phyloP scores from a whole-genome alignment of 495 filamentous ascomycete genomes.

The Daldinia bambusicola region DNA sequence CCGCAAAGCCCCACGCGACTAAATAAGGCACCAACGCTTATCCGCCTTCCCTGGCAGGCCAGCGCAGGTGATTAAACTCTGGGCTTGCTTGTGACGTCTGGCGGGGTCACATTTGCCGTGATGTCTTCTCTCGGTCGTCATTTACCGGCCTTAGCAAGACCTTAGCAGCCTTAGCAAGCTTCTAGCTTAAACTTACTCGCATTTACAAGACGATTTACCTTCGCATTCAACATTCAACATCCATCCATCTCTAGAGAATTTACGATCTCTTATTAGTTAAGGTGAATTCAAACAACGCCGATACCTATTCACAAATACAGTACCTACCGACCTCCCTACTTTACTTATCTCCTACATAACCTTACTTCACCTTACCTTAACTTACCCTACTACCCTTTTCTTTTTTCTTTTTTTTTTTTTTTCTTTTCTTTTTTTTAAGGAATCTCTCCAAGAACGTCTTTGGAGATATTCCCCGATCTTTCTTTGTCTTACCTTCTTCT shows the following conservation, averaged over 20 bases:
- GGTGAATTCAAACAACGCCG: slow-evolving; percentile 18
- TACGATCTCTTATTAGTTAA: background rate
- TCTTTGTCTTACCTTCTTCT: slow-evolving; percentile 9
- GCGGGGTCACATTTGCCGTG: slow-evolving; percentile 43
- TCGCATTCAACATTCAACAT: too few species aligned
- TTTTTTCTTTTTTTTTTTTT: background rate
- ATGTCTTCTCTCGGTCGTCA: slow-evolving; percentile 38
- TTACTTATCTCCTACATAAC: background rate
- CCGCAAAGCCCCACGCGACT: slow-evolving; percentile 36
- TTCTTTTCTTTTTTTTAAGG: background rate
- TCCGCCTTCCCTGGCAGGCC: background rate
- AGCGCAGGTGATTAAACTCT: slow-evolving; percentile 31
- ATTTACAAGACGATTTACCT: background rate
- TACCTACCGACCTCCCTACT: background rate
- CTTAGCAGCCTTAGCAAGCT: background rate
- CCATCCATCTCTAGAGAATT: background rate
- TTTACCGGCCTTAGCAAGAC: slow-evolving; percentile 10
- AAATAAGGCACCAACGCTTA: slow-evolving; percentile 43
- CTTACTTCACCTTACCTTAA: background rate
- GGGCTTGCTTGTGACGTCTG: slow-evolving; percentile 40
- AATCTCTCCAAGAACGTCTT: slow-evolving; percentile 9
- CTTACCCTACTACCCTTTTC: slow-evolving; percentile 1
- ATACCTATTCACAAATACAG: slow-evolving; percentile 5
- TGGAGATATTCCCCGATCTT: slow-evolving; percentile 27
- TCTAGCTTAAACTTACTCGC: slow-evolving; percentile 30